A percentile compares a stretch with the other conserved stretches of the same genome.
Conservation (phyloP, 495 filamentous ascomycete species). For the Penicillium ucsense region DNA sequence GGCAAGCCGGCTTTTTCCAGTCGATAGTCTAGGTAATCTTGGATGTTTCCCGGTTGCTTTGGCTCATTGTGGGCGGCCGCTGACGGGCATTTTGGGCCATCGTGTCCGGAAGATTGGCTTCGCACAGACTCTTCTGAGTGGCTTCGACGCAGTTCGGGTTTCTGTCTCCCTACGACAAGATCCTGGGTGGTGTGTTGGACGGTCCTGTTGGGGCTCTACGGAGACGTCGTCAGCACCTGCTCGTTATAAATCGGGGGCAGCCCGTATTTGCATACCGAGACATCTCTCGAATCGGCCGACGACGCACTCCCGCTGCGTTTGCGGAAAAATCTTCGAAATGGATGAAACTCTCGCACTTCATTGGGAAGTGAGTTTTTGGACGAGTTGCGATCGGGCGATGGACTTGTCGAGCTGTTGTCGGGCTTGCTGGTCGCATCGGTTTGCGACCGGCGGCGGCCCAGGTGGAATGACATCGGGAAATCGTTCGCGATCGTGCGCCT, state of each 20-base stretch:
- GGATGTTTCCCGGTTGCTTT: slow-evolving; percentile 22
- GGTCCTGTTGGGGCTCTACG: neutral
- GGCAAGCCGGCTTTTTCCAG: slow-evolving; percentile 6
- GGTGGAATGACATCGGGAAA: slow-evolving; percentile 12
- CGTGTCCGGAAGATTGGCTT: neutral
- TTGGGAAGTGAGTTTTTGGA: neutral
- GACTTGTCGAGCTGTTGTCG: neutral
- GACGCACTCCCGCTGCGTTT: slow-evolving; percentile 10
- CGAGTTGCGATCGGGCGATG: neutral
- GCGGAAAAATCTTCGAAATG: slow-evolving; percentile 24
- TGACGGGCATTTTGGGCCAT: neutral
- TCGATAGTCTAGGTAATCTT: slow-evolving; percentile 19
- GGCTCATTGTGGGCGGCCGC: slow-evolving; percentile 12
- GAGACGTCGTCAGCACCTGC: too few species aligned
- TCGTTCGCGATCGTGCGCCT: neutral
- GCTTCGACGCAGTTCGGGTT: neutral
- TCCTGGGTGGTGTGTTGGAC: neutral
- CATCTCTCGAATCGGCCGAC: neutral
- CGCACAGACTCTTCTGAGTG: neutral
- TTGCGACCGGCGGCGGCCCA: slow-evolving; percentile 14
- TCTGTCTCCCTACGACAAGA: neutral
- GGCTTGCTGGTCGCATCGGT: slow-evolving; percentile 8
- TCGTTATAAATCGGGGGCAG: neutral
- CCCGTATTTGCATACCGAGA: neutral
- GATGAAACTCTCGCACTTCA: slow-evolving; percentile 2